These are phyloP conservation scores for Leishmania guyanensis DNA, from an alignment of 208 protist genomes.

Conservation along the genomic window DNA sequence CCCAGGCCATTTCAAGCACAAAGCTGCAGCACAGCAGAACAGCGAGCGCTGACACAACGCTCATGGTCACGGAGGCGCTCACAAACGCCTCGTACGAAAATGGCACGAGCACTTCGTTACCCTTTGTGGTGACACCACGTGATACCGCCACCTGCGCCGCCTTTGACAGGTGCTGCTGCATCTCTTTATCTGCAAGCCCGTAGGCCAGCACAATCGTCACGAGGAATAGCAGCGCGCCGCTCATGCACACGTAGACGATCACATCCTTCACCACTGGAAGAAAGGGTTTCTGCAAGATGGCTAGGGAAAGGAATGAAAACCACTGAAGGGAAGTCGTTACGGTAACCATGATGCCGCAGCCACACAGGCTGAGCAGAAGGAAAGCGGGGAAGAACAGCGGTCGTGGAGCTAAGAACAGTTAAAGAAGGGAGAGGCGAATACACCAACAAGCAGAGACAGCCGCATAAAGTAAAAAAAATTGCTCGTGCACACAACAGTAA, in stretches of 20 bases:
- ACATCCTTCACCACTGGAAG: conserved; percentile 21
- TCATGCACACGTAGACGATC: conserved; percentile 22
- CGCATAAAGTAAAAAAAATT: not conserved
- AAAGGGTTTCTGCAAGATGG: conserved; percentile 20
- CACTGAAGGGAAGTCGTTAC: conserved; percentile 12
- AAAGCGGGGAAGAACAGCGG: not conserved
- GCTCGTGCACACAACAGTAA: not conserved
- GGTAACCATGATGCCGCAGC: conserved; percentile 3
- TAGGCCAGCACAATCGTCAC: conserved; percentile 20
- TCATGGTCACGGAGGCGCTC: conserved; percentile 32
- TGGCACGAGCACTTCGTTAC: conserved; percentile 16
- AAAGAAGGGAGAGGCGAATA: not conserved
- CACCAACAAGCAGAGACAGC: not conserved
- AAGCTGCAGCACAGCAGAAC: conserved; percentile 34
- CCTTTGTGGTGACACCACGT: not conserved
- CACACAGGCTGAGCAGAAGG: not conserved
- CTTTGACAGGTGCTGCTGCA: conserved; percentile 27
- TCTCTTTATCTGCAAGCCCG: conserved; percentile 17
- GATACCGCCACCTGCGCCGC: conserved; percentile 3
- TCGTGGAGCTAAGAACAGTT: not conserved
- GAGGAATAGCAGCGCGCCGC: conserved; percentile 22
- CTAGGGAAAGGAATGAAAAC: conserved; percentile 26
- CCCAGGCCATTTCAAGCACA: conserved; percentile 13
- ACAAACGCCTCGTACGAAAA: conserved; percentile 34
- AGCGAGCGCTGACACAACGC: conserved; percentile 23